Percentiles rank a stretch among this genome's conserved stretches.
Conservation (phyloP, 768 basidiomycete species). For the Nidularia pulvinata region DNA sequence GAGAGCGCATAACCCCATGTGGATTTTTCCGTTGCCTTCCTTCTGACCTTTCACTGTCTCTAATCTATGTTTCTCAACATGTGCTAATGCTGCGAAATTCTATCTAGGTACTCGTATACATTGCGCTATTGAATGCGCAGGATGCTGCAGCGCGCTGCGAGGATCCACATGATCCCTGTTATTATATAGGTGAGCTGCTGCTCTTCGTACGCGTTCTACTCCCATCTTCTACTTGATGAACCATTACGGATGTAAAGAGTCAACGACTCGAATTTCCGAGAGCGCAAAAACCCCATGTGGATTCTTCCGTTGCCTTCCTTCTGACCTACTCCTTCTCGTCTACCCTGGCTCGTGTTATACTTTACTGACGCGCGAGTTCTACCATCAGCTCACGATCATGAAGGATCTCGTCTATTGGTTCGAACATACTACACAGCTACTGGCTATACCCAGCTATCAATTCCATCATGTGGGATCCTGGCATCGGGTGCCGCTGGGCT, state of each 20-base stretch:
- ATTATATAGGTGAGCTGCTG: not conserved
- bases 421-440: no score
- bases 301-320: conserved; percentile 69
- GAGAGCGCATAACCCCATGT: conserved; percentile 40
- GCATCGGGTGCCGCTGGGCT: no score
- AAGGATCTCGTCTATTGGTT: no score
- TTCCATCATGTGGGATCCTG: no score
- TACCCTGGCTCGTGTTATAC: conserved; percentile 8
- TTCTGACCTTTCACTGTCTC: conserved; percentile 35
- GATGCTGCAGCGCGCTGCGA: not conserved
- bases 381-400: not conserved
- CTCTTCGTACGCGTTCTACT: conserved; percentile 1
- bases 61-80: not conserved
- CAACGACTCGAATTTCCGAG: conserved; percentile 19
- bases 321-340: conserved; percentile 27
- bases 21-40: conserved; percentile 70
- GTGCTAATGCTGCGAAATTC: not conserved
- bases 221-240: conserved; percentile 14
- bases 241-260: conserved; percentile 21
- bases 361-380: not conserved
- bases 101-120: not conserved
- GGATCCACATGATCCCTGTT: not conserved
- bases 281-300: conserved; percentile 45
- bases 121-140: not conserved
- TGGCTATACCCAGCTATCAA: no score